Conservation (phyloP, 129 eudicot species). For the Sambucus nigra region DNA sequence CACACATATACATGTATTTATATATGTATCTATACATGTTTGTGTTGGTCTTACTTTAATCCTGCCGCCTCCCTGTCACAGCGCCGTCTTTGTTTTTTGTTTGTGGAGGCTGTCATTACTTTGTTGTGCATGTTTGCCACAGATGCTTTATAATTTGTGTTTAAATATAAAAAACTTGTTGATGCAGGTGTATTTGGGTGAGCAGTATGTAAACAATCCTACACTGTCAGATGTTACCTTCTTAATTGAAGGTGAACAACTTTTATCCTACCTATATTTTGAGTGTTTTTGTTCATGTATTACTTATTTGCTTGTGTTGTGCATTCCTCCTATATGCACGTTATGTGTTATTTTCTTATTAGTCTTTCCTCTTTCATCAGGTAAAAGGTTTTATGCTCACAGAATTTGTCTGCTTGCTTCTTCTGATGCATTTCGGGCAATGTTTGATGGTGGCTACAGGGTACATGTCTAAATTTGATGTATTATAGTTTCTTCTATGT, state of each 20-base stretch:
- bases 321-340: not conserved
- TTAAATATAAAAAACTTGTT: constrained; percentile 1
- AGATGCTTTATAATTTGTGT: not conserved
- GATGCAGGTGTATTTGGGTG: constrained; percentile 74
- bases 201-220: constrained; percentile 69
- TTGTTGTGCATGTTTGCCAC: no score
- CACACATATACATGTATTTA: no score
- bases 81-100: no score
- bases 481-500: no score
- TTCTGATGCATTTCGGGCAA: constrained; percentile 91
- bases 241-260: constrained; percentile 61
- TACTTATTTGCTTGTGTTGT: not conserved
- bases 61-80: no score
- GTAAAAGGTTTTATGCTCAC: constrained; percentile 77
- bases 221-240: constrained; percentile 76
- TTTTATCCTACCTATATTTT: not conserved
- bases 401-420: constrained; percentile 90
- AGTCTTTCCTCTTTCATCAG: constrained; percentile 21
- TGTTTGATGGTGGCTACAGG: constrained; percentile 94
- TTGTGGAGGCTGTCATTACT: no score
- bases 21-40: no score
- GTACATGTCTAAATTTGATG: constrained; percentile 17
- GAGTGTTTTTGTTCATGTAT: not conserved
- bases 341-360: not conserved
- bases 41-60: no score